Evolutionary conservation across 2,329 filamentous ascomycete species (phyloP), one percentile per base, ranked within the genome.

Genomic region (Diaporthe vaccinii): DNA sequence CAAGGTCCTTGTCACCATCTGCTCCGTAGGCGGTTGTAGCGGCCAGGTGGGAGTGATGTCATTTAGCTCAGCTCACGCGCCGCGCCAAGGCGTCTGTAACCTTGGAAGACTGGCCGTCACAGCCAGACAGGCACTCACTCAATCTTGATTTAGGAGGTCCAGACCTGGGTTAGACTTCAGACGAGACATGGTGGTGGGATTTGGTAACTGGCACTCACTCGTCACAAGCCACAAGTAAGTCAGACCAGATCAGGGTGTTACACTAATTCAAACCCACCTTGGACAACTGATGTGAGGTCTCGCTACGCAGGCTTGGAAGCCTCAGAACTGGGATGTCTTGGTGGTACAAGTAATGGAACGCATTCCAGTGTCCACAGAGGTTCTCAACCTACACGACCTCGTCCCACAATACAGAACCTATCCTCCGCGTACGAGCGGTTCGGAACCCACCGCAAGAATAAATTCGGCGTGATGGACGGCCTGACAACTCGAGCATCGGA

Each of bases 11-110:
- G 39, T 28, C 59, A 72, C 41, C 67, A 59, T 41, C 17, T 44
- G 41, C 31, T n/a, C 44, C 58, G n/a, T 46, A 8, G 44, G 12
- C 58, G 14, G 39, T 41, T 39, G n/a, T n/a, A 25, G 58, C 36
- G 22, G 58, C 58, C 34, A n/a, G 39, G 36, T 39, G 17, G 34
- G 17, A 61, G 74, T 75, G 74, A 75, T 73, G 74, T 75, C 74
- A 75, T 62, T 62, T 73, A 53, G 62, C 34, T 53, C 62, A 68
- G 46, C 62, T 68, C 44, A 3, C 28, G 36, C 49, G 14, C 46
- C 62, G 34, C 8, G 65, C 65, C 65, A 68, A 68, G 65, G 53
- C 41, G 36, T 41, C 36, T 41, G n/a, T 73, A 25, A 41, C 41
- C 46, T 41, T 55, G 46, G 49, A 67, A 73, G n/a, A 28, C 34